These are phyloP conservation scores for Ogataea corticis DNA, from an alignment of 805 yeast genomes.

Conservation along the genomic window DNA sequence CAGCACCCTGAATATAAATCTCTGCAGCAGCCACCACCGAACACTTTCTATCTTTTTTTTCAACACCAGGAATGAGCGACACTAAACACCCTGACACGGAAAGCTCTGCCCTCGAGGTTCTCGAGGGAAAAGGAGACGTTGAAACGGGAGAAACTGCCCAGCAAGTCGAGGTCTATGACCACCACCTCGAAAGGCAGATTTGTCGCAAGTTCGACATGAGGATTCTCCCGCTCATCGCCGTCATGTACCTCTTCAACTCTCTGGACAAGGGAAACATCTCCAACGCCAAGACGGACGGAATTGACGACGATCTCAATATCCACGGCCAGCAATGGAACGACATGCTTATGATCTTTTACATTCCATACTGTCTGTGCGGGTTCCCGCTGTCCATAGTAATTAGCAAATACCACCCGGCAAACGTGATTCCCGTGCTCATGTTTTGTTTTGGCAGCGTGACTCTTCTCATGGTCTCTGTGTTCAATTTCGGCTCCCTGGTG, in stretches of 20 bases:
- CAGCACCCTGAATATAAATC: too few species aligned
- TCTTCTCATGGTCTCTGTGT: slow-evolving; percentile 39
- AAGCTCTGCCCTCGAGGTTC: neutral
- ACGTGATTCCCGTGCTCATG: slow-evolving; percentile 44
- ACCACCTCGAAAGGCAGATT: slow-evolving; percentile 30
- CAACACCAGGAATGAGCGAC: too few species aligned
- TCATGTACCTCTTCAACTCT: slow-evolving; percentile 48
- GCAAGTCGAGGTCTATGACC: neutral
- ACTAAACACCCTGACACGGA: neutral
- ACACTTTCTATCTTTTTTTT: too few species aligned
- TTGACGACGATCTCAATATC: slow-evolving; percentile 43
- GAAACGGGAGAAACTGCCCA: neutral
- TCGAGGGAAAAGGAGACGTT: too few species aligned
- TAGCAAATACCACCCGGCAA: slow-evolving; percentile 43
- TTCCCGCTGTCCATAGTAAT: slow-evolving; percentile 43
- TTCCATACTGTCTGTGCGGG: slow-evolving; percentile 47
- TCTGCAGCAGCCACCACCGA: too few species aligned
- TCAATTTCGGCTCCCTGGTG: slow-evolving; percentile 38
- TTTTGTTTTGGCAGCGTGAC: slow-evolving; percentile 45
- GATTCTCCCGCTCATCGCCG: slow-evolving; percentile 45
- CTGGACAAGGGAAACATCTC: slow-evolving; percentile 50
- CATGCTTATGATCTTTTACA: slow-evolving; percentile 45
- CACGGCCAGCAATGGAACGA: slow-evolving; percentile 44
- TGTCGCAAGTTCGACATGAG: slow-evolving; percentile 44
- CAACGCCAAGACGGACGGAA: slow-evolving; percentile 49